A percentile compares a stretch with the other conserved stretches of the same genome.
These are phyloP conservation scores for Jimgerdemannia lactiflua DNA, from an alignment of 192 early-diverging fungal genomes.

Conservation along the genomic window DNA sequence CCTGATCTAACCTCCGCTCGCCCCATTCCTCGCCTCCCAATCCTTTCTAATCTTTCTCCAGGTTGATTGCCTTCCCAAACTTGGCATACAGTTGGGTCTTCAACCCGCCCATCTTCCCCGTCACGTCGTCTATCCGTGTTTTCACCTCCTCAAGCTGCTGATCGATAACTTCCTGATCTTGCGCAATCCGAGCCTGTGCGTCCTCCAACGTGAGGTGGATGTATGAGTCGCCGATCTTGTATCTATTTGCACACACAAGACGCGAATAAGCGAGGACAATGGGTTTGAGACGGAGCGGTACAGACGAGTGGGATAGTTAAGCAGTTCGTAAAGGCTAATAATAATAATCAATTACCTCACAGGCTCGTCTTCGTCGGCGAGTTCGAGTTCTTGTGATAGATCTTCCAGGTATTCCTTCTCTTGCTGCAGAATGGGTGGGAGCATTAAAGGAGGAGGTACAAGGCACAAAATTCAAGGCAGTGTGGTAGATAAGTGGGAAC, in stretches of 20 bases:
- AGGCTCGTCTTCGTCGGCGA: conserved; percentile 88
- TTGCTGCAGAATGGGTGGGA: conserved; percentile 24
- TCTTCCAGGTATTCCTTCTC: conserved; percentile 96
- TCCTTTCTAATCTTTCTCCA: conserved; percentile 72
- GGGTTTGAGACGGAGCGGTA: background rate
- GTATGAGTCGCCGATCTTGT: conserved; percentile 90
- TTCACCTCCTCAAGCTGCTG: conserved; percentile 60
- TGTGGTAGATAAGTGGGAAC: background rate
- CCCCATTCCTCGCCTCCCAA: background rate
- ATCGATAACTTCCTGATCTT: conserved; percentile 58
- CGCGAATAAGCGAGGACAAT: background rate
- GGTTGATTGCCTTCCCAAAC: conserved; percentile 95
- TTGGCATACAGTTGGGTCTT: conserved; percentile 87
- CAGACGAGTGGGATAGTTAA: background rate
- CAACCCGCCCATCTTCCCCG: conserved; percentile 78
- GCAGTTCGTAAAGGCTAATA: too few species aligned
- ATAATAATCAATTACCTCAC: conserved; percentile 50
- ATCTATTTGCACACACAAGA: conserved; percentile 31
- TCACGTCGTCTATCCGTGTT: conserved; percentile 57
- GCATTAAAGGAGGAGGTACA: background rate
- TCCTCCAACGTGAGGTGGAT: conserved; percentile 69
- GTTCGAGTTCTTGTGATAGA: conserved; percentile 86
- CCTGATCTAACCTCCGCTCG: too few species aligned
- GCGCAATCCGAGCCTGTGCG: conserved; percentile 68
- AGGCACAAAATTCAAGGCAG: background rate